A percentile compares a stretch with the other conserved stretches of the same genome.
Evolutionary conservation across 768 basidiomycete genomes (phyloP).

Genomic region (Termitomyces sp.): DNA sequence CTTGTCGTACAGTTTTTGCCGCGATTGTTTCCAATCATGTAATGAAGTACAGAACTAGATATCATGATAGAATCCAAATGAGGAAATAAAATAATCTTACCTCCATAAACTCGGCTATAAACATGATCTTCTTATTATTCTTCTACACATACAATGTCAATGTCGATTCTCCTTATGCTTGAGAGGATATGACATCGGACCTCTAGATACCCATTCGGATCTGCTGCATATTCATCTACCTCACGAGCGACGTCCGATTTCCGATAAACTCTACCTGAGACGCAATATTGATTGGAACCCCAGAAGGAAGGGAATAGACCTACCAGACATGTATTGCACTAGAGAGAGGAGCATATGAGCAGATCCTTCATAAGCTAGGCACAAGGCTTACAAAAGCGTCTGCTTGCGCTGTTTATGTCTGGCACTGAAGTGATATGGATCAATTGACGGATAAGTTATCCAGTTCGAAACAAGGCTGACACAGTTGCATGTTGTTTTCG

Average conservation of each 20-base stretch:
- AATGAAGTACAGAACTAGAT: conserved; percentile 12
- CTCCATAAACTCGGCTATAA: conserved; percentile 8
- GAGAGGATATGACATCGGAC: neutral
- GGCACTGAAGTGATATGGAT: neutral
- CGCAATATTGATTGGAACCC: neutral
- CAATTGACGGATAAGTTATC: neutral
- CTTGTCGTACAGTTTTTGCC: neutral
- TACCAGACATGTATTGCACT: neutral
- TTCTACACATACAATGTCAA: conserved; percentile 1
- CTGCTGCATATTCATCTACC: neutral
- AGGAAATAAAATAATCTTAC: neutral
- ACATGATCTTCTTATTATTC: conserved; percentile 3
- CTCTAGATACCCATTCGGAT: conserved; percentile 1
- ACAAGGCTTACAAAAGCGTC: neutral
- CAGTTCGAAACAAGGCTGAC: neutral
- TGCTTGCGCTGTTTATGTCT: too few species aligned
- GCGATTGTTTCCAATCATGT: conserved; percentile 6
- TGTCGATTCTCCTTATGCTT: neutral
- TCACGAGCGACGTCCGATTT: conserved; percentile 6
- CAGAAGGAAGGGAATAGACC: neutral
- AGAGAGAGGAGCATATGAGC: neutral
- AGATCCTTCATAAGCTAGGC: neutral
- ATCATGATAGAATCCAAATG: neutral
- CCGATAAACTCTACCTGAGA: neutral
- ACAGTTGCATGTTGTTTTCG: neutral